Conservation (phyloP, 2,329 filamentous ascomycete species). For the Aspergillus puulaauensis region DNA sequence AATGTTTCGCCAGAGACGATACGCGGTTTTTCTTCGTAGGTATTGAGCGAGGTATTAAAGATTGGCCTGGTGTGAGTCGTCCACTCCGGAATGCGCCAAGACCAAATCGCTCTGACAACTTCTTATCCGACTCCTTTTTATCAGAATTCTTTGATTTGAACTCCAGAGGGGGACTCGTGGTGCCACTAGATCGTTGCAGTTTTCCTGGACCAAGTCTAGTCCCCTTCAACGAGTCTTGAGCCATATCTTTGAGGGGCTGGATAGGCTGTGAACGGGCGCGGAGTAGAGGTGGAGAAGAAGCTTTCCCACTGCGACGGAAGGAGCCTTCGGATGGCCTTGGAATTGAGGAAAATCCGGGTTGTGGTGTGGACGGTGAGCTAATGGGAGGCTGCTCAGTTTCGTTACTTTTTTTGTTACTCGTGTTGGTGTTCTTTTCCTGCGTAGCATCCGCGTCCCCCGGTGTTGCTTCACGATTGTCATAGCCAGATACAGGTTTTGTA, state of each 20-base stretch:
- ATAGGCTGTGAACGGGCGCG: constrained; percentile 54
- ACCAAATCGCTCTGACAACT: constrained; percentile 71
- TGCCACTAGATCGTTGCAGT: constrained; percentile 20
- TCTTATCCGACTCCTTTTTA: constrained; percentile 78
- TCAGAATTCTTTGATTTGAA: constrained; percentile 48
- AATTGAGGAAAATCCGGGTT: constrained; percentile 37
- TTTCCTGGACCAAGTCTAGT: constrained; percentile 24
- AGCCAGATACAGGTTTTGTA: constrained; percentile 8
- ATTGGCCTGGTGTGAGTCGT: constrained; percentile 53
- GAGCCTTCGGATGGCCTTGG: constrained; percentile 39
- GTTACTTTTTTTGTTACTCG: constrained; percentile 15
- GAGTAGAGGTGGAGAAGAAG: constrained; percentile 47
- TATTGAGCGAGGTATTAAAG: constrained; percentile 85
- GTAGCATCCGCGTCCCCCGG: constrained; percentile 6
- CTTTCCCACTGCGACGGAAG: constrained; percentile 36
- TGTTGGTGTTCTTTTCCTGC: constrained; percentile 15
- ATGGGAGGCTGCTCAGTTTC: constrained; percentile 10
- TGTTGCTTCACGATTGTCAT: constrained; percentile 9
- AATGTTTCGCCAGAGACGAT: constrained; percentile 88
- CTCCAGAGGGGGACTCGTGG: constrained; percentile 26
- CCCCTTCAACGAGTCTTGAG: constrained; percentile 20
- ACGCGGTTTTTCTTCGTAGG: constrained; percentile 73
- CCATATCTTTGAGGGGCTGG: constrained; percentile 33
- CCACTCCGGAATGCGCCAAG: constrained; percentile 63
- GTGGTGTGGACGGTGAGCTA: constrained; percentile 23